Base-by-base conservation (phyloP, 2,329 filamentous ascomycete genomes). In the Trichophyton verrucosum region DNA sequence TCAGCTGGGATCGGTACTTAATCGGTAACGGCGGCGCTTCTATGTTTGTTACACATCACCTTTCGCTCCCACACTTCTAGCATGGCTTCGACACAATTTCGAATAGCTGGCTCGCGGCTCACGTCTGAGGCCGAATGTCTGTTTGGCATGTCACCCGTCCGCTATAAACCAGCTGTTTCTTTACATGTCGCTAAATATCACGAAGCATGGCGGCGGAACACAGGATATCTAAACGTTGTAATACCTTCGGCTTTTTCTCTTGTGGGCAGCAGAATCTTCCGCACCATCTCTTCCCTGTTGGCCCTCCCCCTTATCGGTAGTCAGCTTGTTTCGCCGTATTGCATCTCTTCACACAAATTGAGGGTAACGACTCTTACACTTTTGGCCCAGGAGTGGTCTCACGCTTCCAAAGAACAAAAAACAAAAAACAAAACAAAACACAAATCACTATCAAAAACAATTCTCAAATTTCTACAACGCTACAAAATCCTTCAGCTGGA, bases 351-450 rank as follows among this genome's bases (percentile, higher is more conserved):
- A 66, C 64, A 68, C 46, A 51, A 55, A 55, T 55, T 66, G 69
- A 71, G 69, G 33, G 72, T 75, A 75, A 75, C 73, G 61, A 74
- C 74, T 72, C 71, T 71, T 72, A 68, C 72, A 73, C 70, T 73
- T 71, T 73, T 71, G 51, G 51, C 51, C 51, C 24, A 3, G 17
- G 46, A 51, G 46, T 51, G 22, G 22, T 22, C 46, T 51, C 8
- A 55, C 51, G 51, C 27, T 55, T 55, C 15, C 46, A 51, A 55
- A 36, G n/a, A 55, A 36, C 13, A 30, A 30, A 30, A 30, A 7
- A 30, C 4, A 30, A 30, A 30, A 30, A 27, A 27, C 5, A 27
- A 27, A 27, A 27, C 24, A 27, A 27, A 27, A 27, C 24, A 27
- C 24, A 27, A 27, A 27, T 4, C 24, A 6, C n/a, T 36, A 55